These are phyloP conservation scores for Acrodontium crateriforme DNA, from an alignment of 2,329 filamentous ascomycete genomes.

Conservation along the genomic window DNA sequence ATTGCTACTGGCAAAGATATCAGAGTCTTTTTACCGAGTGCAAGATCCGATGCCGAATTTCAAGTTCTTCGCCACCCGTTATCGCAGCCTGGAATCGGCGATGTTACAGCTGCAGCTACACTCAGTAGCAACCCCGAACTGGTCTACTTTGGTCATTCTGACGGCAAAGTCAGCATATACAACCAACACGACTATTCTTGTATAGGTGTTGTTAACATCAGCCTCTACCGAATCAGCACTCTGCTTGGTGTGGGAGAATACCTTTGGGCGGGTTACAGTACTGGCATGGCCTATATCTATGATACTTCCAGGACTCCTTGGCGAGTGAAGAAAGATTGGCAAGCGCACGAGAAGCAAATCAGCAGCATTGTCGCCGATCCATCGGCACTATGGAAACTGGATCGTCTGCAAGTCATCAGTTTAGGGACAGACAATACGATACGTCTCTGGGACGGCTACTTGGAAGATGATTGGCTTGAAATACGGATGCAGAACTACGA, in stretches of 20 bases:
- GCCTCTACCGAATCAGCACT: constrained; percentile 88
- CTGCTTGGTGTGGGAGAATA: constrained; percentile 67
- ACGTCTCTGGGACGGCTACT: constrained; percentile 78
- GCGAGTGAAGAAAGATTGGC: constrained; percentile 89
- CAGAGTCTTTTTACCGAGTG: constrained; percentile 63
- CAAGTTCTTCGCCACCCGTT: constrained; percentile 62
- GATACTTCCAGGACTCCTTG: constrained; percentile 73
- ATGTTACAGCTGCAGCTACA: constrained; percentile 72
- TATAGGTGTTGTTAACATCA: constrained; percentile 69
- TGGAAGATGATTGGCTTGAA: constrained; percentile 93
- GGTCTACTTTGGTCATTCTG: constrained; percentile 80
- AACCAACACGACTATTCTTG: constrained; percentile 64
- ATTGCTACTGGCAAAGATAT: constrained; percentile 77
- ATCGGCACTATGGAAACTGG: constrained; percentile 72
- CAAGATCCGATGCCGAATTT: constrained; percentile 54
- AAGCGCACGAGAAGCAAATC: constrained; percentile 73
- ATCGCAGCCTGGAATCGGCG: constrained; percentile 58
- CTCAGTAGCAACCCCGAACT: constrained; percentile 61
- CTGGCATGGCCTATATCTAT: constrained; percentile 85
- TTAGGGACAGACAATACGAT: constrained; percentile 78
- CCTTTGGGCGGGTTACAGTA: constrained; percentile 91
- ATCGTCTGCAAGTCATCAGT: constrained; percentile 71
- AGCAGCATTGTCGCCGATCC: constrained; percentile 63
- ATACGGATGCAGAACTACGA: constrained; percentile 74
- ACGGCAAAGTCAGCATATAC: constrained; percentile 93